These are phyloP conservation scores for Aspergillus sp. DNA, from an alignment of 2,329 filamentous ascomycete species.

Conservation along the genomic window DNA sequence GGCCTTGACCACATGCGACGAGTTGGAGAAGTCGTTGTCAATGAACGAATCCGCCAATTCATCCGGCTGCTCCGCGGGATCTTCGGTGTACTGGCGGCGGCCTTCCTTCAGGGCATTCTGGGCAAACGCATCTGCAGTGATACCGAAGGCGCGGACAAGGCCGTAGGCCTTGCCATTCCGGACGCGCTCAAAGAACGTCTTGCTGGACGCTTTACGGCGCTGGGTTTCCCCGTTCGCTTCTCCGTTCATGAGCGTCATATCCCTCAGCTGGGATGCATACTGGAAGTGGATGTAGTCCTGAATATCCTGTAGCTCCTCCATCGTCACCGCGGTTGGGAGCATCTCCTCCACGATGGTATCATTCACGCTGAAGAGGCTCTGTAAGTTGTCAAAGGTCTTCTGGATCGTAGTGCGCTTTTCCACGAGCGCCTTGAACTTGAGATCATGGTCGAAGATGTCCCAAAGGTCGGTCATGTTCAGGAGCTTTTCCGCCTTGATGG, in stretches of 20 bases:
- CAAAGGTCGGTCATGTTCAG: slow-evolving; percentile 91
- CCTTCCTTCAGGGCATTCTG: slow-evolving; percentile 80
- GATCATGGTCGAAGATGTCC: slow-evolving; percentile 90
- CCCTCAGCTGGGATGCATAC: slow-evolving; percentile 80
- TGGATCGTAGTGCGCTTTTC: slow-evolving; percentile 89
- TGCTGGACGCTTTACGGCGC: slow-evolving; percentile 78
- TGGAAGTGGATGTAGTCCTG: slow-evolving; percentile 97
- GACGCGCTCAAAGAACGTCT: slow-evolving; percentile 79
- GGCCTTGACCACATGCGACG: slow-evolving; percentile 72
- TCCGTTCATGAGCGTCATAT: slow-evolving; percentile 65
- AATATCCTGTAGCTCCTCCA: slow-evolving; percentile 94
- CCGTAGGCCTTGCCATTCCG: slow-evolving; percentile 76
- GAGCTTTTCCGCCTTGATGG: slow-evolving; percentile 79
- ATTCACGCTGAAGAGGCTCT: slow-evolving; percentile 63
- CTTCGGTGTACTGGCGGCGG: slow-evolving; percentile 79
- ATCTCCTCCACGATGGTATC: slow-evolving; percentile 81
- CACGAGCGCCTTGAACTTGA: slow-evolving; percentile 89
- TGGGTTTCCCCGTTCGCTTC: slow-evolving; percentile 66
- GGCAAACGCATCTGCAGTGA: slow-evolving; percentile 83
- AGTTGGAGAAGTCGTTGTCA: slow-evolving; percentile 71
- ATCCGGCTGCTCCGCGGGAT: slow-evolving; percentile 75
- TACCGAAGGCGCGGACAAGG: slow-evolving; percentile 86
- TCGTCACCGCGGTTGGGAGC: slow-evolving; percentile 74
- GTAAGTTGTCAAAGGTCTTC: slow-evolving; percentile 74
- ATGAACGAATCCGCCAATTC: slow-evolving; percentile 82